Conservation (phyloP, 202 grass and related monocot genomes). For the Cymbopogon flexuosus region DNA sequence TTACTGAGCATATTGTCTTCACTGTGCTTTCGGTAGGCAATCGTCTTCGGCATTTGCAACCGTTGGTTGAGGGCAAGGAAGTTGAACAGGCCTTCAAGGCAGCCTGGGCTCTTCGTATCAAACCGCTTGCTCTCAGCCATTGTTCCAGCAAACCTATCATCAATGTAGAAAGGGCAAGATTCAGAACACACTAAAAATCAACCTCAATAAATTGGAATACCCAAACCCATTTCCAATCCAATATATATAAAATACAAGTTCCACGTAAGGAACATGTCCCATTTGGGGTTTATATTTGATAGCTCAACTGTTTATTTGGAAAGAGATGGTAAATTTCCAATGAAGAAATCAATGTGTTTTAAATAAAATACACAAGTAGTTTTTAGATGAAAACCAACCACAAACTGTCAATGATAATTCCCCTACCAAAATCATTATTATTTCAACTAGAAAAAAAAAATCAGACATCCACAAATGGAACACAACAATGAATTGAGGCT, state of each 20-base stretch:
- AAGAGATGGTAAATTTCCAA: neutral
- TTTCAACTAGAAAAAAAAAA: neutral
- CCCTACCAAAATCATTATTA: neutral
- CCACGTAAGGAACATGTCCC: neutral
- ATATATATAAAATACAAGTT: neutral
- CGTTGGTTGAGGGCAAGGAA: conserved; percentile 63
- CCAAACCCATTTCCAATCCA: neutral
- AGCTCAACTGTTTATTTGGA: neutral
- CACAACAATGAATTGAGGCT: neutral
- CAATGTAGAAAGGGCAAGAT: neutral
- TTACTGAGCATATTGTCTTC: conserved; percentile 49
- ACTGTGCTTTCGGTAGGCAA: conserved; percentile 47
- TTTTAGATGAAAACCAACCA: no score
- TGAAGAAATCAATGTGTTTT: neutral
- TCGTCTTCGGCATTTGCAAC: conserved; percentile 53
- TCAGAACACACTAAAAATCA: neutral
- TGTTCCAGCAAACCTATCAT: conserved; percentile 22
- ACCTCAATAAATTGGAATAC: neutral
- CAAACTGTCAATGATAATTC: neutral
- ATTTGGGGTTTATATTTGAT: neutral
- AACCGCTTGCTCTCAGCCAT: conserved; percentile 43
- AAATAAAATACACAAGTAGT: neutral
- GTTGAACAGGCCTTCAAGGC: conserved; percentile 71
- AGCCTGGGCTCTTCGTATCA: conserved; percentile 40
- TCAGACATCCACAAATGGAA: neutral